Evolutionary conservation across 1,284 basidiomycete genomes (phyloP).

Genomic region (Rhodotorula glutinis): DNA sequence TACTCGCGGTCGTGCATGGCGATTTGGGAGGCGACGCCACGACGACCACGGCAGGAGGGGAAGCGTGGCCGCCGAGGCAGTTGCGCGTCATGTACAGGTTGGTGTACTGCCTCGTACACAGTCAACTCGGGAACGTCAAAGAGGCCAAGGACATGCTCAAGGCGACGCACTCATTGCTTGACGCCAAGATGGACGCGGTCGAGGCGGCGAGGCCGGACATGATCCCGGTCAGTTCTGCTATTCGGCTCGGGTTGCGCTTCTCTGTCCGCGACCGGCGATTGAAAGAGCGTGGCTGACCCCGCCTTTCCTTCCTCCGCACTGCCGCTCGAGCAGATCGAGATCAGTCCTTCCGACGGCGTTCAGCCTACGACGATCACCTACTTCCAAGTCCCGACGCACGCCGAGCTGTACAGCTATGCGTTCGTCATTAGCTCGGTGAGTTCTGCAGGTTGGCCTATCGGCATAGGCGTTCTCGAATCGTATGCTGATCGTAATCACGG

Average conservation of each 20-base stretch:
- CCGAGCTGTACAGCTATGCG: constrained; percentile 28
- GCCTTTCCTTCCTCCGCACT: no score
- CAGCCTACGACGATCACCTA: no score
- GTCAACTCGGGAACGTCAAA: constrained; percentile 16
- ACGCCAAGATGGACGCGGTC: background rate
- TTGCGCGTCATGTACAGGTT: constrained; percentile 18
- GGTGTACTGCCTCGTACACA: constrained; percentile 10
- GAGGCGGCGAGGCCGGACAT: background rate
- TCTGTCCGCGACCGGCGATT: no score
- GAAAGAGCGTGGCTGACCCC: no score
- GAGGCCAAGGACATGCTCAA: constrained; percentile 22
- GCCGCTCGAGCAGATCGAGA: no score
- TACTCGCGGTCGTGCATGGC: background rate
- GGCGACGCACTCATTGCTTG: constrained; percentile 20
- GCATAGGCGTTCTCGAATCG: no score
- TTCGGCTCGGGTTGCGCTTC: no score
- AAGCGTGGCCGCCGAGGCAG: background rate
- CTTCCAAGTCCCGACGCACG: constrained; percentile 13
- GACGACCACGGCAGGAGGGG: background rate
- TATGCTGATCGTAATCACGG: no score
- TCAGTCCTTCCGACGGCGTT: no score
- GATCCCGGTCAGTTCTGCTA: constrained; percentile 1
- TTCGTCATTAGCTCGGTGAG: constrained; percentile 30
- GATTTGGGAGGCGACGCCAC: background rate
- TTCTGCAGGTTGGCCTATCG: background rate